A percentile compares a stretch with the other conserved stretches of the same genome.
phyloP scores from a whole-genome alignment of 2,329 filamentous ascomycete genomes.

The Ilyonectria mors-panacis region DNA sequence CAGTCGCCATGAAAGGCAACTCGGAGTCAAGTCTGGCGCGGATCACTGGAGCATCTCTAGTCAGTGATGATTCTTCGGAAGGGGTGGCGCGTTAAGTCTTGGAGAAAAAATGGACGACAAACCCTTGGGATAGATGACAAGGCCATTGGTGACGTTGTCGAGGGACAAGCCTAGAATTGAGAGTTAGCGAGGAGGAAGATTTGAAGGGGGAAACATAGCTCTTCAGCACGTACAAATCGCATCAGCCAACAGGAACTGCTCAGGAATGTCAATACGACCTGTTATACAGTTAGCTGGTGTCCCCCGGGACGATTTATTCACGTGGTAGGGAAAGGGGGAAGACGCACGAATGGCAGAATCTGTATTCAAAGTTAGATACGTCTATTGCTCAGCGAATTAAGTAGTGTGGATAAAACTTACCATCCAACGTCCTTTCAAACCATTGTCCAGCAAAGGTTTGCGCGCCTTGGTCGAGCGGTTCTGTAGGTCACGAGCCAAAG shows the following conservation, averaged over 20 bases:
- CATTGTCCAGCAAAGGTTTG: slow-evolving; percentile 30
- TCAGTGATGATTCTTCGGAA: not conserved
- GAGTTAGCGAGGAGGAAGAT: not conserved
- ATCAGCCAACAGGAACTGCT: slow-evolving; percentile 37
- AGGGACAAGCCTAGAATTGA: slow-evolving; percentile 16
- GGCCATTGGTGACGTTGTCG: slow-evolving; percentile 40
- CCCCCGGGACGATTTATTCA: not conserved
- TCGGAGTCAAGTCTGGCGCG: slow-evolving; percentile 29
- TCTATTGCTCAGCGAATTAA: not conserved
- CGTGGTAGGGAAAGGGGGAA: not conserved
- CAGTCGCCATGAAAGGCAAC: slow-evolving; percentile 38
- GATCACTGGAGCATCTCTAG: slow-evolving; percentile 7
- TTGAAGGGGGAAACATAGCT: not conserved
- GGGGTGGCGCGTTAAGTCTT: not conserved
- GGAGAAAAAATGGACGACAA: not conserved
- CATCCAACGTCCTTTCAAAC: slow-evolving; percentile 36
- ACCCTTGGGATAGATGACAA: slow-evolving; percentile 39
- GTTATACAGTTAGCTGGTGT: not conserved
- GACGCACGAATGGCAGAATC: not conserved
- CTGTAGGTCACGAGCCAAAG: slow-evolving; percentile 25
- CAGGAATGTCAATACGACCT: slow-evolving; percentile 36
- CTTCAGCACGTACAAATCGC: slow-evolving; percentile 28
- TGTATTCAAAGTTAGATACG: not conserved
- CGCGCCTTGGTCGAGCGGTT: slow-evolving; percentile 27
- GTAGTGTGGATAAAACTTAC: not conserved